These are phyloP conservation scores for Clarireedia hainanense DNA, from an alignment of 2,329 filamentous ascomycete genomes.

Conservation along the genomic window DNA sequence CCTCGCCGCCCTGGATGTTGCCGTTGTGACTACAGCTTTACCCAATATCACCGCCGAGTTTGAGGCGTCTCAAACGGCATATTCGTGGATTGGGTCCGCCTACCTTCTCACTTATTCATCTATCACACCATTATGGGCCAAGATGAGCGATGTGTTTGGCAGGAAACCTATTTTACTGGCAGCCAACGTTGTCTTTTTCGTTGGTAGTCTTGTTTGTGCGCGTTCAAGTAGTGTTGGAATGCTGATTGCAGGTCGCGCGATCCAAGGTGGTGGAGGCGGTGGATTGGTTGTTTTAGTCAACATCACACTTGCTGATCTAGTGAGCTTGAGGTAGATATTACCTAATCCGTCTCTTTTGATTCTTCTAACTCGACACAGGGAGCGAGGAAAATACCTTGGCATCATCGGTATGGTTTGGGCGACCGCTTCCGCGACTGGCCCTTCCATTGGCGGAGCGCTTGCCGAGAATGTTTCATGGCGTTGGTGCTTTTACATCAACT, in stretches of 20 bases:
- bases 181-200: not conserved
- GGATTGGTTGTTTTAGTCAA: not conserved
- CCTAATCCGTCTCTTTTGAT: too few relatives aligned
- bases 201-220: constrained; percentile 42
- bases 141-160: constrained; percentile 2
- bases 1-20: constrained; percentile 27
- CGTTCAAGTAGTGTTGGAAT: constrained; percentile 46
- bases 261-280: constrained; percentile 57
- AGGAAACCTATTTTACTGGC: not conserved
- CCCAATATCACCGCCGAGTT: constrained; percentile 33
- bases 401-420: constrained; percentile 55
- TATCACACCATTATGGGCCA: constrained; percentile 36
- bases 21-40: constrained; percentile 34
- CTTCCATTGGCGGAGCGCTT: constrained; percentile 30
- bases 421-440: constrained; percentile 50
- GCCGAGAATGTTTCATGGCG: not conserved
- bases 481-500: constrained; percentile 33
- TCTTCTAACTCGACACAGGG: too few relatives aligned
- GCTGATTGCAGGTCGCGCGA: constrained; percentile 52
- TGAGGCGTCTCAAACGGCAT: constrained; percentile 36
- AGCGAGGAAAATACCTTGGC: constrained; percentile 35
- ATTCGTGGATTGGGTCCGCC: constrained; percentile 45
- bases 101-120: constrained; percentile 39
- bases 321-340: constrained; percentile 38
- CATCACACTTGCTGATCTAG: constrained; percentile 42